Base-by-base conservation (phyloP, 1,139 yeast species). In the Kurtzmaniella quercitrusa region DNA sequence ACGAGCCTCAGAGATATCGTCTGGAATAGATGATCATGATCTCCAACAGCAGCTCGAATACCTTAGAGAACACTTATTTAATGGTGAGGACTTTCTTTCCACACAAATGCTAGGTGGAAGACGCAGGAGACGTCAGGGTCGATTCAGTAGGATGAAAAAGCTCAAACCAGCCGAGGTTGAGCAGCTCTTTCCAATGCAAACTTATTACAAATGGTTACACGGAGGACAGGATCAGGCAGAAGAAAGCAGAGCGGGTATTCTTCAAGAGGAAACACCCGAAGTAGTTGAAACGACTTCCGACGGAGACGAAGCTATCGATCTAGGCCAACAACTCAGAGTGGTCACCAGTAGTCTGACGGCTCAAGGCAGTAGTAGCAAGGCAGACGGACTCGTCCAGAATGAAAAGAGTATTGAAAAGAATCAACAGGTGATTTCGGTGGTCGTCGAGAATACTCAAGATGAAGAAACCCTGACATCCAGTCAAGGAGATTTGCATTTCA, bases 131-230 rank as follows among this genome's bases (percentile, higher is more conserved):
- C 54, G 73, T 43, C 55, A 71, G 21, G 66, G 68, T 15, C 54
- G 76, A 34, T 72, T 61, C 46, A 59, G 68, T 23, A 69, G 71
- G 49, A 79, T 78, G 72, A 73, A 74, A 55, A 75, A 75, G 52
- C 65, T 84, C 45, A 70, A 87, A 0, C 70, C 71, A 35, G 76
- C 69, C 11, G 86, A 85, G 53, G 81, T 86, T 19, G 82, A 85
- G 42, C 72, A 71, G 38, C 63, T 82, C 41, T 86, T 86, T 57
- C 95, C 95, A 1, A 63, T 68, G 28, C 75, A 78, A 51, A 71
- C 83, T 2, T 85, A 84, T 57, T 61, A 69, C 42, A 76, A 78
- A 47, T 81, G 87, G 87, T 58, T 79, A 34, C 66, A 75, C 47
- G 84, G 83, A 22, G 82, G 81, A n/a, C 63, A 65, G 47, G 80